phyloP scores from a whole-genome alignment of 768 basidiomycete species.

The Tulasnella sp. region DNA sequence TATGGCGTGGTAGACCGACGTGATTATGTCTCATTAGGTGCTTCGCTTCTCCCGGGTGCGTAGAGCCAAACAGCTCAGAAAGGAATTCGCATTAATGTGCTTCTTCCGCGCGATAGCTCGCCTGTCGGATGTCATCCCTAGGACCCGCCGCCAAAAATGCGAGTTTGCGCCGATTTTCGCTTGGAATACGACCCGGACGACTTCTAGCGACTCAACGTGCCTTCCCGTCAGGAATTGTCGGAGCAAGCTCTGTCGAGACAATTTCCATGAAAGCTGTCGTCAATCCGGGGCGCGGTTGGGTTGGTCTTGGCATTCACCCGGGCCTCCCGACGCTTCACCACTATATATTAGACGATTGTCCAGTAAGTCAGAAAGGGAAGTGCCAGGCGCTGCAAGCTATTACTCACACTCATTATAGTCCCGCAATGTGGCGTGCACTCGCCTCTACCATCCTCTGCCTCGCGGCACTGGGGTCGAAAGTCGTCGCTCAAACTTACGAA shows the following conservation, averaged over 20 bases:
- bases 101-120: background rate
- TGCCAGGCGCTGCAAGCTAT: background rate
- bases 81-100: background rate
- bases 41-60: background rate
- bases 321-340: background rate
- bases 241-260: background rate
- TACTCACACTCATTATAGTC: background rate
- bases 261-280: background rate
- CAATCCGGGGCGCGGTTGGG: background rate
- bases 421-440: slow-evolving; percentile 1
- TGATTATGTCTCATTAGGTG: background rate
- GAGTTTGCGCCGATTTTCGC: slow-evolving; percentile 3
- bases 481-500: slow-evolving; percentile 28
- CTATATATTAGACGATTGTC: background rate
- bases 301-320: background rate
- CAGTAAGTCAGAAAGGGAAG: background rate
- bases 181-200: background rate
- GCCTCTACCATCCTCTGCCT: slow-evolving; percentile 1
- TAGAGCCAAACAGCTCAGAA: background rate
- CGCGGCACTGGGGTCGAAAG: background rate
- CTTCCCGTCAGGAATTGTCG: background rate
- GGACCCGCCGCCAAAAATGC: background rate
- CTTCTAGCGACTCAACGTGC: background rate
- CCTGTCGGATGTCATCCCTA: background rate
- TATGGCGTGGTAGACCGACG: background rate